Evolutionary conservation across 352 stramenopile genomes (phyloP).

Genomic region (Globisporangium okanoganense): DNA sequence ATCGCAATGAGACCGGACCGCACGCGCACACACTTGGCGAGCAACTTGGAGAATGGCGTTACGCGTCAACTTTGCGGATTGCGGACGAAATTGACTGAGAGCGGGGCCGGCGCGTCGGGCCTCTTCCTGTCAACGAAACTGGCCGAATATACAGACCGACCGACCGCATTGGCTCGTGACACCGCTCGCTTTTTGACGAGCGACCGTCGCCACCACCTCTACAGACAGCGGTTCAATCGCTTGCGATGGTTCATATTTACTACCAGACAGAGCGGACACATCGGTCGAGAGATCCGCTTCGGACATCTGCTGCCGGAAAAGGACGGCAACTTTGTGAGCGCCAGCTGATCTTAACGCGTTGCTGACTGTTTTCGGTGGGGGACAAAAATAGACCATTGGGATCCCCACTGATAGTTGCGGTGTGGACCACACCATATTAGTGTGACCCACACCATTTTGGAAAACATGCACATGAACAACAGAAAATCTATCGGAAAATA

Average conservation of each 20-base stretch:
- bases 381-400: constrained; percentile 2
- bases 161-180: background rate
- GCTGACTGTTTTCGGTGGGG: background rate
- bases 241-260: too few species aligned
- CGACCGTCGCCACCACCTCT: background rate
- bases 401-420: too few species aligned
- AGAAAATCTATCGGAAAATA: too few species aligned
- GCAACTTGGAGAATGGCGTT: background rate
- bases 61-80: background rate
- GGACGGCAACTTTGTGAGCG: background rate
- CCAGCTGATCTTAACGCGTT: constrained; percentile 14
- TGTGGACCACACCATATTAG: too few species aligned
- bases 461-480: too few species aligned
- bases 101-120: constrained; percentile 3
- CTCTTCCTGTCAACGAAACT: background rate
- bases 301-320: constrained; percentile 12
- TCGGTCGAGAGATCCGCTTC: constrained; percentile 12
- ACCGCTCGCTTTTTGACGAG: background rate
- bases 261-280: background rate
- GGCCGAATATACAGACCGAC: background rate
- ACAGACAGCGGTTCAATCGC: background rate
- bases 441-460: too few species aligned
- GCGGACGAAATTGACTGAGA: constrained; percentile 5
- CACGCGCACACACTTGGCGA: background rate
- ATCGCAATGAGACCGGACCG: background rate